Conservation (phyloP, 2,329 filamentous ascomycete genomes). For the Zasmidium angulare region DNA sequence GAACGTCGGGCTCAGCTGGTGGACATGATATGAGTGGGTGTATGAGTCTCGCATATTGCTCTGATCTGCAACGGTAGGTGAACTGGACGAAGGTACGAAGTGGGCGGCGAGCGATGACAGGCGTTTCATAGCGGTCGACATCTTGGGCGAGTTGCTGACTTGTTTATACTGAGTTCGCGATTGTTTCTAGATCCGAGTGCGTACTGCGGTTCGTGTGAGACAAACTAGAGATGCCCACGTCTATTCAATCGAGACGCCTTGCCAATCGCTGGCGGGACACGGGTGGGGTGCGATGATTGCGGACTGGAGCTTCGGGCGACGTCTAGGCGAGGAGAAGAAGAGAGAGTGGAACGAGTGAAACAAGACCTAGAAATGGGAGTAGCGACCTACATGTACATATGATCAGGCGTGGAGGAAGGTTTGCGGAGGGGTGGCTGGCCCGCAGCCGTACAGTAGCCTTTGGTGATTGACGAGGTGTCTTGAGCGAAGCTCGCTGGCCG, state of each 20-base stretch:
- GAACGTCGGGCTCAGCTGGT: constrained; percentile 83
- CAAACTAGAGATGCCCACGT: constrained; percentile 1
- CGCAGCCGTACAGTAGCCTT: neutral
- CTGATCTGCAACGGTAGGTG: constrained; percentile 26
- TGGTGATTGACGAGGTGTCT: neutral
- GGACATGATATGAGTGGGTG: constrained; percentile 59
- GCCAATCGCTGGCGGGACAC: neutral
- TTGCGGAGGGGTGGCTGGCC: constrained; percentile 8
- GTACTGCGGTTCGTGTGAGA: constrained; percentile 14
- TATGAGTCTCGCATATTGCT: constrained; percentile 24
- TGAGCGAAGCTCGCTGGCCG: neutral
- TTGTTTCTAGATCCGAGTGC: constrained; percentile 12
- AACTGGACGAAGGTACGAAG: constrained; percentile 37
- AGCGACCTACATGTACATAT: neutral
- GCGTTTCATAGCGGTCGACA: constrained; percentile 64
- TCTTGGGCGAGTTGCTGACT: constrained; percentile 34
- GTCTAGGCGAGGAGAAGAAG: constrained; percentile 1
- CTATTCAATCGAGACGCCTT: constrained; percentile 3
- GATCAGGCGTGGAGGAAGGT: constrained; percentile 3
- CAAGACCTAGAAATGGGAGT: constrained; percentile 1
- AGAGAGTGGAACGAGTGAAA: constrained; percentile 10
- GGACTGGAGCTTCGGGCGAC: neutral
- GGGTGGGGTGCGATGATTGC: neutral
- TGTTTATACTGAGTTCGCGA: constrained; percentile 10
- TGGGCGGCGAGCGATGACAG: constrained; percentile 56